These are phyloP conservation scores for Xylaria sp. DNA, from an alignment of 2,329 filamentous ascomycete species.

Conservation along the genomic window DNA sequence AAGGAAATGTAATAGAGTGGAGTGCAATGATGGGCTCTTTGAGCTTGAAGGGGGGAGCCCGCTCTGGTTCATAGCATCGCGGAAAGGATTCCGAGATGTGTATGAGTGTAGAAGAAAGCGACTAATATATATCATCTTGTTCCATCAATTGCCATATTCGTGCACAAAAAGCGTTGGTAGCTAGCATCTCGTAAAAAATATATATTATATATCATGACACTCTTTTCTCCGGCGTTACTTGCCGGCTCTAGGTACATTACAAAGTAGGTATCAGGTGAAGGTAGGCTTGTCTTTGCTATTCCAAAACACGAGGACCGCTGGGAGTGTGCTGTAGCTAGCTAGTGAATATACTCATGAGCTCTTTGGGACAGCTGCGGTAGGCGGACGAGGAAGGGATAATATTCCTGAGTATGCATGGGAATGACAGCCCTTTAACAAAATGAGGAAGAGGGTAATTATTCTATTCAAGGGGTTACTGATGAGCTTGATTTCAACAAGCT, in stretches of 20 bases:
- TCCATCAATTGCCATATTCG: background rate
- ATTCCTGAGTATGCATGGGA: no score
- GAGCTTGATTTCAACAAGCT: background rate
- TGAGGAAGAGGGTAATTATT: no score
- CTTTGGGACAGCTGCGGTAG: background rate
- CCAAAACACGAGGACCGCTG: no score
- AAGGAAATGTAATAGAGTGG: conserved; percentile 24
- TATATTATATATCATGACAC: background rate
- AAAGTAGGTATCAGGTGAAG: background rate
- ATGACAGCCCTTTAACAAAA: no score
- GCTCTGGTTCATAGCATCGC: conserved; percentile 8
- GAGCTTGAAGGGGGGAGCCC: conserved; percentile 7
- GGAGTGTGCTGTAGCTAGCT: no score
- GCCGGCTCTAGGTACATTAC: background rate
- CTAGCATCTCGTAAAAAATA: no score
- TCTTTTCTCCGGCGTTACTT: background rate
- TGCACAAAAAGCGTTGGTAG: background rate
- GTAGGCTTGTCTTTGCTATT: background rate
- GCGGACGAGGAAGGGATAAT: background rate
- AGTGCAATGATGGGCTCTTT: conserved; percentile 10
- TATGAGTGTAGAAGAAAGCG: conserved; percentile 32
- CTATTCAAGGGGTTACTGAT: no score
- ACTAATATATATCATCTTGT: conserved; percentile 36
- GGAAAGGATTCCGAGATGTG: conserved; percentile 20
- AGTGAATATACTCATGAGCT: no score